A percentile compares a stretch with the other conserved stretches of the same genome.
These are phyloP conservation scores for Moniliella sp. DNA, from an alignment of 1,284 basidiomycete genomes.

Conservation along the genomic window DNA sequence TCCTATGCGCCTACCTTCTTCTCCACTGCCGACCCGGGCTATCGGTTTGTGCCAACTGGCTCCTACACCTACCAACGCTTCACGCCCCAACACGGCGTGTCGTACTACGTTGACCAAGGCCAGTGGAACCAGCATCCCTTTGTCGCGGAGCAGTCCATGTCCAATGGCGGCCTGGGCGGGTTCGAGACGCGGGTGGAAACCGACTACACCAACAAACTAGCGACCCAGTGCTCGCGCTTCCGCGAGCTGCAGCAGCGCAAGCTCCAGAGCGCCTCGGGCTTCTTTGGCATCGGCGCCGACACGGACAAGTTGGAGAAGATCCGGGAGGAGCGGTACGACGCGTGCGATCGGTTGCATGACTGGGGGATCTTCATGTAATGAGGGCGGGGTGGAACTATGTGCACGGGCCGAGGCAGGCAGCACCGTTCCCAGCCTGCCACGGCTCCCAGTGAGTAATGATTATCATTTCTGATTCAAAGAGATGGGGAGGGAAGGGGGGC, in stretches of 20 bases:
- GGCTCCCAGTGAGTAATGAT: no score
- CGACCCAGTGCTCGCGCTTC: conserved; percentile 9
- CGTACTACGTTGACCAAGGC: conserved; percentile 62
- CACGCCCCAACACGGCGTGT: conserved; percentile 49
- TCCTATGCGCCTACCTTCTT: conserved; percentile 55
- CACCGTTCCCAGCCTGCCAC: no score
- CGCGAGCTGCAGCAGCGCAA: conserved; percentile 15
- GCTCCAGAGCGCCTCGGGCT: conserved; percentile 9
- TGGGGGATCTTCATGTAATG: conserved; percentile 14
- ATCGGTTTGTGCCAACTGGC: conserved; percentile 44
- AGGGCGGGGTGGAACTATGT: no score
- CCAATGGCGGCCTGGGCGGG: conserved; percentile 3
- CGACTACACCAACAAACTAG: conserved; percentile 12
- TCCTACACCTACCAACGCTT: conserved; percentile 21
- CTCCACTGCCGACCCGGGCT: conserved; percentile 55
- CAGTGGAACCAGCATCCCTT: conserved; percentile 58
- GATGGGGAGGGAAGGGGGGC: no score
- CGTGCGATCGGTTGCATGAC: conserved; percentile 22
- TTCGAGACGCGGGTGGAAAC: conserved; percentile 21
- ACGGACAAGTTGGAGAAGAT: conserved; percentile 4
- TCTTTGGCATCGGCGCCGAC: conserved; percentile 17
- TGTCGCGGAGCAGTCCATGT: conserved; percentile 7
- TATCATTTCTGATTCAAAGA: no score
- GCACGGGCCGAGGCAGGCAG: no score
- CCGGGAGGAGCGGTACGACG: conserved; percentile 15